phyloP scores from a whole-genome alignment of 768 basidiomycete species.

The Xanthoconium stramineum region DNA sequence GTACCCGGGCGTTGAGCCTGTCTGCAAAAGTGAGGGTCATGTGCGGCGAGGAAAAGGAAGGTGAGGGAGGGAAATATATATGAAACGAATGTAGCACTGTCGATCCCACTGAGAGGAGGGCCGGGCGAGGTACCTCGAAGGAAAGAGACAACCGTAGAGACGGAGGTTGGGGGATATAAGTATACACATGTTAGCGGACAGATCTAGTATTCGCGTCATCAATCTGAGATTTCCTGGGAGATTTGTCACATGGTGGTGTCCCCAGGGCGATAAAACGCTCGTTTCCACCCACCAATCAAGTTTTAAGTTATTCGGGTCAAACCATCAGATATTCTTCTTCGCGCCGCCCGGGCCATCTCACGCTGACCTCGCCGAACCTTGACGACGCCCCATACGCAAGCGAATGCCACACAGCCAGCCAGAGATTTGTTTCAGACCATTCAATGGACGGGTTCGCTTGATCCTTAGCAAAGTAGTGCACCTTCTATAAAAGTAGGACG shows the following conservation, averaged over 20 bases:
- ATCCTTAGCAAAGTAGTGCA: too few species aligned
- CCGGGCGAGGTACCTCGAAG: conserved; percentile 3
- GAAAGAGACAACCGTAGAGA: not conserved
- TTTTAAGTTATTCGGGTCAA: not conserved
- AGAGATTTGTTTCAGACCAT: not conserved
- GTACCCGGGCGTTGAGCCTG: conserved; percentile 41
- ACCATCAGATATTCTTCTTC: not conserved
- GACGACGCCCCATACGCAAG: not conserved
- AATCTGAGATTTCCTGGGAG: conserved; percentile 16
- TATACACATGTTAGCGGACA: conserved; percentile 10
- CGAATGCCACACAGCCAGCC: not conserved
- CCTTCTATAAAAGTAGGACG: not conserved
- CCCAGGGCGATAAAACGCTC: conserved; percentile 25
- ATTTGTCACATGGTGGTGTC: conserved; percentile 14
- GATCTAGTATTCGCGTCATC: conserved; percentile 13
- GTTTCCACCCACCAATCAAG: conserved; percentile 10
- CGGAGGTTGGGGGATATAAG: conserved; percentile 5
- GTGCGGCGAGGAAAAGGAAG: conserved; percentile 17
- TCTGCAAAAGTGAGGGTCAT: conserved; percentile 41
- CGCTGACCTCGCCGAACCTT: not conserved
- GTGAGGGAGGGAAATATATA: conserved; percentile 19
- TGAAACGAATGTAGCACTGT: conserved; percentile 20
- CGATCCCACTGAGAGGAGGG: conserved; percentile 1
- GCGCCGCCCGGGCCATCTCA: not conserved
- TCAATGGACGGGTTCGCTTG: not conserved